Base-by-base conservation (phyloP, 345 rosid genomes). In the Lepidium didymum region DNA sequence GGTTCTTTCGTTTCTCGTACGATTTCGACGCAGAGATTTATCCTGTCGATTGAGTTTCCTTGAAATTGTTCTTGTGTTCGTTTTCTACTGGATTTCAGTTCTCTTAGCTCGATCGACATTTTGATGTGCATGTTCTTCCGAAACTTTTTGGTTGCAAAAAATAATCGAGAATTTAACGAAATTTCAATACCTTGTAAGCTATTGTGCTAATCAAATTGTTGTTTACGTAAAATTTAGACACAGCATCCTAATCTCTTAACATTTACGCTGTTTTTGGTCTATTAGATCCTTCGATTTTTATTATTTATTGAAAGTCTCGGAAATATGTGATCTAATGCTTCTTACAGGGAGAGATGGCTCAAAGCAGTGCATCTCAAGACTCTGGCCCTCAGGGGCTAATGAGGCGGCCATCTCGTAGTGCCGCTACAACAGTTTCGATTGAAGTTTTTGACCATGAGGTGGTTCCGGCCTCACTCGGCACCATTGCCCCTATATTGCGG, bases 361-460 rank as follows among this genome's bases (percentile, higher is more conserved):
- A 60, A 64, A 51, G 80, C 15, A 65, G 65, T 66, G 40, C 67
- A 69, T 74, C 62, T 46, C 65, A 77, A 56, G 87, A 83, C 19
- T 67, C 83, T 11, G 84, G 90, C 57, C 85, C 81, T 29, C 81
- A 77, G 52, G 75, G 77, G 65, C 77, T 86, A 40, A 40, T 70
- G 74, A 79, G 96, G 84, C 85, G 98, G 81, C 90, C 98, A 56
- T 92, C 97, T 10, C 84, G 97, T 55, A 82, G 98, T 50, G 96
- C 93, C 3, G 91, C 97, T 64, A 91, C 97, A 50, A 87, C 88
- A n/a, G 81, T 94, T 70, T 87, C 97, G 5, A 84, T 88, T 8
- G 98, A 93, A 84, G 98, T 93, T 29, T 88, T 93, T 60, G 98
- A 93, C 69, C 87, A 88, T 4, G 97, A 90, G 74, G 97, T 90